phyloP scores from a whole-genome alignment of 2,329 filamentous ascomycete genomes.

The Pseudogymnoascus sp. region DNA sequence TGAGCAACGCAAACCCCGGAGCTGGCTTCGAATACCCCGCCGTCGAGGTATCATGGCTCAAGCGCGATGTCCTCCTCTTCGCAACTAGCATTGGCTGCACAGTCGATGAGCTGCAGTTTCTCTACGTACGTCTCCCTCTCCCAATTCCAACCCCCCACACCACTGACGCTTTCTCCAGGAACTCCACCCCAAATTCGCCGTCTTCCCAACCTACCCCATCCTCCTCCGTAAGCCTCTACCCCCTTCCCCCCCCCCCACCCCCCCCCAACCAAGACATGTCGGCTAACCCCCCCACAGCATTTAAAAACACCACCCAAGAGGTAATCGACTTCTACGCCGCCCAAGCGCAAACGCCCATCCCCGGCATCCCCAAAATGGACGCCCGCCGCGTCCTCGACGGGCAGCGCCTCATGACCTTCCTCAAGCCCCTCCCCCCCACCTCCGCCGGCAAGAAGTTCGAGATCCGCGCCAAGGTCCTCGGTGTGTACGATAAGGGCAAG shows the following conservation, averaged over 20 bases:
- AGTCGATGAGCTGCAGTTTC: slow-evolving; percentile 82
- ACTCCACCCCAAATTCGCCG: slow-evolving; percentile 74
- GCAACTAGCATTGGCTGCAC: slow-evolving; percentile 81
- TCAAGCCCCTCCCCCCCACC: slow-evolving; percentile 53
- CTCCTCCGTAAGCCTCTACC: slow-evolving; percentile 18
- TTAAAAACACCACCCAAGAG: slow-evolving; percentile 58
- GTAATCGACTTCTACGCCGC: slow-evolving; percentile 62
- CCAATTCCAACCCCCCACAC: slow-evolving; percentile 8
- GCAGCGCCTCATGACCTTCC: slow-evolving; percentile 54
- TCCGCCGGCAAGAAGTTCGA: slow-evolving; percentile 55
- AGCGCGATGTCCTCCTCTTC: slow-evolving; percentile 83
- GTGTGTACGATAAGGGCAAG: slow-evolving; percentile 68
- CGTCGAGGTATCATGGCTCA: slow-evolving; percentile 71
- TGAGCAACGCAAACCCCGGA: slow-evolving; percentile 29
- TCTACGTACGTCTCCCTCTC: slow-evolving; percentile 55
- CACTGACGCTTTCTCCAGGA: slow-evolving; percentile 47
- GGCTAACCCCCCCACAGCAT: slow-evolving; percentile 35
- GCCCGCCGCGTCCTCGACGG: slow-evolving; percentile 55
- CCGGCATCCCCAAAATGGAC: slow-evolving; percentile 58
- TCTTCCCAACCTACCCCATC: slow-evolving; percentile 62
- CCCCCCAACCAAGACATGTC: not conserved
- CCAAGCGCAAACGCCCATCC: slow-evolving; percentile 45
- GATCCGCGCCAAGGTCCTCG: slow-evolving; percentile 53
- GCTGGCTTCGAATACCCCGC: slow-evolving; percentile 73
- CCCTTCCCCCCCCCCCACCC: not conserved